Percentiles rank a stretch among this genome's conserved stretches.
Conservation (phyloP, 139 green algal species). For the Volvox reticuliferus region DNA sequence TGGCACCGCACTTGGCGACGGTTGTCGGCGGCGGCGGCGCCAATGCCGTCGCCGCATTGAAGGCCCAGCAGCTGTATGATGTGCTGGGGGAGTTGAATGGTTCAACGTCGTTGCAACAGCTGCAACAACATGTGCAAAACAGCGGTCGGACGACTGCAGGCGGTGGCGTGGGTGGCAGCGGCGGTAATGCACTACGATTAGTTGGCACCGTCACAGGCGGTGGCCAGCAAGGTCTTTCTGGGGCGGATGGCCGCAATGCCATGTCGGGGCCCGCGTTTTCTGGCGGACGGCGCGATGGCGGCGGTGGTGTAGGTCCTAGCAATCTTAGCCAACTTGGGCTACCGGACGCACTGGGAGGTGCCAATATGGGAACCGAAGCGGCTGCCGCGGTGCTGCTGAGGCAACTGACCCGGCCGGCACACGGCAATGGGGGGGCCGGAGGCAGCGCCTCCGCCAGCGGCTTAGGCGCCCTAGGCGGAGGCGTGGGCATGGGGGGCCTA, state of each 20-base stretch:
- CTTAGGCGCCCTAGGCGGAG: background rate
- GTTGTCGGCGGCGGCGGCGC: background rate
- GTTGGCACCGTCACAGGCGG: background rate
- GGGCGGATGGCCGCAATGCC: background rate
- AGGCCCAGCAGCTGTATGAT: slow-evolving; percentile 1
- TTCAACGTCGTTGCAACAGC: background rate
- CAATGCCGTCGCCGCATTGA: background rate
- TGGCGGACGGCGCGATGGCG: background rate
- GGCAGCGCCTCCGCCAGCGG: background rate
- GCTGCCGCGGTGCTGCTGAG: background rate
- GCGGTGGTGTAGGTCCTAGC: background rate
- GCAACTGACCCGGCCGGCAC: background rate
- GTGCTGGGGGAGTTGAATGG: background rate
- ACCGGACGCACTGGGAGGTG: background rate
- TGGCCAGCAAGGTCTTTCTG: background rate
- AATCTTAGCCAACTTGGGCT: background rate
- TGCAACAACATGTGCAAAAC: background rate
- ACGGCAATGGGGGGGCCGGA: background rate
- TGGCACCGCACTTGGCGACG: background rate
- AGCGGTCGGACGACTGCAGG: background rate
- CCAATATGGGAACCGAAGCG: background rate
- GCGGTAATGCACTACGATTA: background rate
- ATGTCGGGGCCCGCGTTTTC: background rate
- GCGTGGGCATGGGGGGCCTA: background rate
- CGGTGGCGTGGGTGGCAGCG: background rate